Base-by-base conservation (phyloP, 1,284 basidiomycete genomes). In the Moniliophthora roreri region DNA sequence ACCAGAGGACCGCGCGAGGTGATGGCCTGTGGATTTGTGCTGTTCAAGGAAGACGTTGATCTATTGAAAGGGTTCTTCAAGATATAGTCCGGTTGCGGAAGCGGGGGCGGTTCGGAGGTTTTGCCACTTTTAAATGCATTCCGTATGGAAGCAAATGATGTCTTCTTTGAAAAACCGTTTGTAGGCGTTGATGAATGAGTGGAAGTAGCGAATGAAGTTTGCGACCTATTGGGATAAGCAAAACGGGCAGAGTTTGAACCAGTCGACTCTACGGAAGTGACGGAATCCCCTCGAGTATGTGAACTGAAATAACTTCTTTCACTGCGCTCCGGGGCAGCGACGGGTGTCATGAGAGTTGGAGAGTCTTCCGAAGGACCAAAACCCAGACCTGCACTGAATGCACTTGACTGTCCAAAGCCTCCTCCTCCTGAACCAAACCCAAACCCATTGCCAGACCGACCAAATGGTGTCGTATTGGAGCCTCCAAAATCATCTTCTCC, bases 91-190 rank as follows among this genome's bases (percentile, higher is more conserved):
- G 89, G 69, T 32, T 74, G 72, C 15, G 89, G 87, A 45, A 91
- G 72, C 6, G 89, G 87, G 35, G 88, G 87, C 8, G 78, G 67
- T 15, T 85, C 82, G 53, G 66, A 77, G 55, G 66, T 77, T 69
- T 83, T 86, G 28, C 76, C 71, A 55, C 80, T 77, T 69, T 92
- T 94, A 80, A 95, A 94, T 3, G 91, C 91, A 66, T 93, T 93
- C 49, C 91, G 85, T 52, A 95, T 82, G 7, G 89, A 93, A 1
- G 92, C 91, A 59, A 94, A 91, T 0, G 90, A 92, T 1, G 89
- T 72, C 59, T 93, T 93, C 74, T 93, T 93, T 46, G 84, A 76
- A 62, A 90, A 85, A 2, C 83, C 77, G 4, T 68, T 69, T 28
- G 69, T 64, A 2, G 75, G 75, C 2, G 79, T 81, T 20, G 81